Base-by-base conservation (phyloP, 768 basidiomycete species). In the Tulasnella sp. region DNA sequence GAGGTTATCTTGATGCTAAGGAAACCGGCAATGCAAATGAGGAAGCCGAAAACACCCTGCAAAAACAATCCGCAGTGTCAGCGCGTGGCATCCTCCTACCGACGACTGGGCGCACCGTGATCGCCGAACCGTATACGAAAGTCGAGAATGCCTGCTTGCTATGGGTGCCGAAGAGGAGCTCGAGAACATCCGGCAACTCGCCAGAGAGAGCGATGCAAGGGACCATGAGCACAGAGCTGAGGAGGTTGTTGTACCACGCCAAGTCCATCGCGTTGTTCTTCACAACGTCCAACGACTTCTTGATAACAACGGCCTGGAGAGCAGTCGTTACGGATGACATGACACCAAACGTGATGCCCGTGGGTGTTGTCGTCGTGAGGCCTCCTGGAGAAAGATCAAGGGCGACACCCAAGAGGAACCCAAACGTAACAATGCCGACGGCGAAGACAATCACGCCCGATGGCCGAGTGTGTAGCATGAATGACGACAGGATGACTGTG, bases 1-100 rank as follows among this genome's bases (percentile, higher is more conserved):
- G 91, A 94, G 6, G 93, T 98, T 60, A 97, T 86, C 69, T 98
- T 93, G 75, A 98, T 96, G 23, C 88, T 92, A 29, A 98, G 75
- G 60, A 93, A 72, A 61, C 87, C 89, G 8, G 93, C 92, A 53
- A 98, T 79, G 70, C 86, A 89, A 80, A 98, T 96, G 63, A 93
- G 71, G 77, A 96, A 98, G 8, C 93, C 93, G 51, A 96, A 72
- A 15, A 77, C 71, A 31, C 92, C 92, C 87, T 91, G 55, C 6
- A 21, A 59, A 32, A 12, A 14, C 23, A 43, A 1, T 25, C 3
- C 29, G 8, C 14, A 46, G 23, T 25, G 7, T 57, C 17, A 57
- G 54, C 7, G 17, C 6, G 36, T 19, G 23, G 1, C 14, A 40
- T 19, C 3, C 1, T 8, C 3, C 23, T 4, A 36, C 6, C n/a